These are phyloP conservation scores for Hirschfeldia incana DNA, from an alignment of 345 rosid species.

Conservation along the genomic window DNA sequence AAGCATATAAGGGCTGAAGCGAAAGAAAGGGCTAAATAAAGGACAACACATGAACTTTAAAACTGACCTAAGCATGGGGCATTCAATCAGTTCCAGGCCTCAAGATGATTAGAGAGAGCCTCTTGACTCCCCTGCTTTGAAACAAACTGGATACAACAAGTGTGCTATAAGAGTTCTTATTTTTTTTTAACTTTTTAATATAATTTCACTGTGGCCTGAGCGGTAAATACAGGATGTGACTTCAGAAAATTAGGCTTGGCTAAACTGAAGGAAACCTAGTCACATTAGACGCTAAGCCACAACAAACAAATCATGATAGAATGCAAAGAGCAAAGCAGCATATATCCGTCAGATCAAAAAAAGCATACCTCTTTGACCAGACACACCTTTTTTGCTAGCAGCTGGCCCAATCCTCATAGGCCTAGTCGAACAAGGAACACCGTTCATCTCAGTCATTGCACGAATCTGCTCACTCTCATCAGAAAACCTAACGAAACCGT, in stretches of 20 bases:
- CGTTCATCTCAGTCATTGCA: conserved; percentile 94
- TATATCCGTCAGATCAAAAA: neutral
- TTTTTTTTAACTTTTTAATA: too few relatives aligned
- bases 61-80: conserved; percentile 90
- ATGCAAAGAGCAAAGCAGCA: conserved; percentile 15
- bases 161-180: conserved; percentile 71
- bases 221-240: conserved; percentile 51
- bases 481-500: conserved; percentile 83
- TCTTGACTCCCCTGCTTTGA: conserved; percentile 92
- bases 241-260: conserved; percentile 44
- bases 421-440: conserved; percentile 80
- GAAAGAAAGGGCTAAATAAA: conserved; percentile 56
- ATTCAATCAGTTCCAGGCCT: conserved; percentile 94
- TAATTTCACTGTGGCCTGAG: conserved; percentile 53
- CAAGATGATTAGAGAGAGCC: conserved; percentile 87
- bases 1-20: conserved; percentile 40
- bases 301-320: neutral
- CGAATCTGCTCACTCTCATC: conserved; percentile 85
- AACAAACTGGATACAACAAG: conserved; percentile 89
- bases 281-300: neutral
- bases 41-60: conserved; percentile 61
- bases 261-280: neutral
- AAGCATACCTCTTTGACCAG: conserved; percentile 66
- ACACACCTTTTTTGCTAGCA: conserved; percentile 60
- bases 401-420: conserved; percentile 93